These are phyloP conservation scores for Colletotrichum viniferum DNA, from an alignment of 2,329 filamentous ascomycete species.

Conservation along the genomic window DNA sequence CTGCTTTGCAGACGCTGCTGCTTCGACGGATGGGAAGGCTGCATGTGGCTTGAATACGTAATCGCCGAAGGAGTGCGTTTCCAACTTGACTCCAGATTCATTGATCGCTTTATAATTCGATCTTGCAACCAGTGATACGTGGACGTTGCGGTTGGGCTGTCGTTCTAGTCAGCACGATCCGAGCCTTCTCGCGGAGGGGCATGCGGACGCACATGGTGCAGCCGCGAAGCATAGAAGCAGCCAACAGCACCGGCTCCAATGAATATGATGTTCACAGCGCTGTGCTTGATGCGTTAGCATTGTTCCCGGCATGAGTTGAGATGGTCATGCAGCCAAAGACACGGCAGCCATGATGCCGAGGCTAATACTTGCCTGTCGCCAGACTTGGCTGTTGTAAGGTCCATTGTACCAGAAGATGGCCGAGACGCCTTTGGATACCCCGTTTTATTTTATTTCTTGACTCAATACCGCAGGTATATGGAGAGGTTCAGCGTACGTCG, in stretches of 20 bases:
- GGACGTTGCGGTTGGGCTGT: slow-evolving; percentile 54
- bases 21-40: slow-evolving; percentile 65
- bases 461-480: not conserved
- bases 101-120: slow-evolving; percentile 73
- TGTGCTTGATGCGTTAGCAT: slow-evolving; percentile 23
- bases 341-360: not conserved
- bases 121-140: slow-evolving; percentile 73
- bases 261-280: slow-evolving; percentile 64
- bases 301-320: not conserved
- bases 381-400: not conserved
- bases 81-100: slow-evolving; percentile 64
- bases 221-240: slow-evolving; percentile 73
- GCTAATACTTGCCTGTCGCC: not conserved
- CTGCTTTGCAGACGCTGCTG: slow-evolving; percentile 43
- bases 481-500: not conserved
- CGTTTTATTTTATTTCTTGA: not conserved
- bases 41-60: slow-evolving; percentile 67
- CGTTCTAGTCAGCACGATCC: slow-evolving; percentile 17
- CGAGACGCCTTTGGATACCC: not conserved
- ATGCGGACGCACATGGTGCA: slow-evolving; percentile 54
- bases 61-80: slow-evolving; percentile 70
- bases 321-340: not conserved
- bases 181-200: not conserved
- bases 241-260: slow-evolving; percentile 75
- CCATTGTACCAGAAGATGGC: not conserved